These are phyloP conservation scores for Chalaropsis ovoidea DNA, from an alignment of 2,329 filamentous ascomycete genomes.

Conservation along the genomic window DNA sequence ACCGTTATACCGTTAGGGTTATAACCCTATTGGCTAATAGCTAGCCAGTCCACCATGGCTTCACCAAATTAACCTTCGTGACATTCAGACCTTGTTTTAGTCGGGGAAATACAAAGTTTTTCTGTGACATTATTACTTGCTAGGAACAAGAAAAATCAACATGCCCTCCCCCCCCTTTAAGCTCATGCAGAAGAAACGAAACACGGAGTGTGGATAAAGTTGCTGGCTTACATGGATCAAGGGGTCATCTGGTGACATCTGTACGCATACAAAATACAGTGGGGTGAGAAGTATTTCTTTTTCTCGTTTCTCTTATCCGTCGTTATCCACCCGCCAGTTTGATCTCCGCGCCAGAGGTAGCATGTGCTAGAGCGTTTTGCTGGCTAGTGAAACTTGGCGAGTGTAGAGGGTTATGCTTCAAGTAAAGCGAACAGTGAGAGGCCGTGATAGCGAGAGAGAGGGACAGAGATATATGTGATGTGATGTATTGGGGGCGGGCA, in stretches of 20 bases:
- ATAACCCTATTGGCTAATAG: neutral
- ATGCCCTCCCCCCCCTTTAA: neutral
- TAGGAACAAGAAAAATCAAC: neutral
- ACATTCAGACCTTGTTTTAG: neutral
- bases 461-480: neutral
- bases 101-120: neutral
- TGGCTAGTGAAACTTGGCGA: constrained; percentile 6
- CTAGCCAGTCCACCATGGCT: neutral
- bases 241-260: neutral
- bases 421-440: neutral
- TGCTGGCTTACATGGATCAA: constrained; percentile 1
- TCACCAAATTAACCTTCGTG: neutral
- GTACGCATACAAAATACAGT: neutral
- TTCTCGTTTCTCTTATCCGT: constrained; percentile 13
- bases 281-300: neutral
- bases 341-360: neutral
- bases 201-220: neutral
- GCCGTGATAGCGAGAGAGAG: neutral
- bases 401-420: constrained; percentile 2
- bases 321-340: constrained; percentile 20
- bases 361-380: constrained; percentile 2
- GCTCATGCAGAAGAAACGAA: constrained; percentile 1
- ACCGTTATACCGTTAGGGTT: neutral
- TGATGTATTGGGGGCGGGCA: neutral
- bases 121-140: neutral